phyloP scores from a whole-genome alignment of 2,329 filamentous ascomycete species.

The Tolypocladium album region DNA sequence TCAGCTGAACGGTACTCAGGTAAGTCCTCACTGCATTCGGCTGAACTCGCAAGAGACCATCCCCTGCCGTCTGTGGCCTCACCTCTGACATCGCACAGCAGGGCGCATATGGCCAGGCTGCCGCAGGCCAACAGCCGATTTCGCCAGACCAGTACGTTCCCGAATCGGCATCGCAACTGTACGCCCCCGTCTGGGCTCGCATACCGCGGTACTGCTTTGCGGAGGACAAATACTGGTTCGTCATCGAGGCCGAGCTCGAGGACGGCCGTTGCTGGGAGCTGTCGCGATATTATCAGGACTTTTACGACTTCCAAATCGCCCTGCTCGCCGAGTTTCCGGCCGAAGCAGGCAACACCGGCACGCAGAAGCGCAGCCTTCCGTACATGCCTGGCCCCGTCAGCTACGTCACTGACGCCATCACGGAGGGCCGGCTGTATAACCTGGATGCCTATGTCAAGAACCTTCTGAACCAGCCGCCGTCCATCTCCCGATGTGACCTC shows the following conservation, averaged over 20 bases:
- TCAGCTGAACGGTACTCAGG: constrained; percentile 13
- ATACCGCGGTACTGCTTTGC: constrained; percentile 93
- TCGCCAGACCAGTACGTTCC: constrained; percentile 23
- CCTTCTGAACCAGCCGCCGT: constrained; percentile 67
- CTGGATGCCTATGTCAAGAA: constrained; percentile 94
- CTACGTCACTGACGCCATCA: constrained; percentile 96
- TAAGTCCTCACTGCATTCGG: constrained; percentile 8
- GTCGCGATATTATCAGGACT: constrained; percentile 93
- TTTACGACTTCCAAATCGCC: constrained; percentile 97
- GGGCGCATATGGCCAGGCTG: background rate
- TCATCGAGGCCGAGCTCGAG: constrained; percentile 83
- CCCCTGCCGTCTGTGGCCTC: background rate
- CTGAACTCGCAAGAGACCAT: background rate
- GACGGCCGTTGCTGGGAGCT: constrained; percentile 90
- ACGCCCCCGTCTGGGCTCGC: constrained; percentile 69
- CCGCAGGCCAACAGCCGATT: constrained; percentile 11
- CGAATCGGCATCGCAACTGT: constrained; percentile 43
- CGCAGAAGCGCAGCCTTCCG: constrained; percentile 70
- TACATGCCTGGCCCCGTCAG: constrained; percentile 98
- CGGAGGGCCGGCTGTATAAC: constrained; percentile 83
- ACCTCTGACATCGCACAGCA: background rate
- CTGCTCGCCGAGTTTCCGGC: constrained; percentile 85
- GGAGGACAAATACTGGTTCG: constrained; percentile 98
- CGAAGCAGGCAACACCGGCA: constrained; percentile 79
- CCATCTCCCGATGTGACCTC: constrained; percentile 75